A percentile compares a stretch with the other conserved stretches of the same genome.
phyloP scores from a whole-genome alignment of 805 yeast genomes.

The Tetrapisispora phaffii region DNA sequence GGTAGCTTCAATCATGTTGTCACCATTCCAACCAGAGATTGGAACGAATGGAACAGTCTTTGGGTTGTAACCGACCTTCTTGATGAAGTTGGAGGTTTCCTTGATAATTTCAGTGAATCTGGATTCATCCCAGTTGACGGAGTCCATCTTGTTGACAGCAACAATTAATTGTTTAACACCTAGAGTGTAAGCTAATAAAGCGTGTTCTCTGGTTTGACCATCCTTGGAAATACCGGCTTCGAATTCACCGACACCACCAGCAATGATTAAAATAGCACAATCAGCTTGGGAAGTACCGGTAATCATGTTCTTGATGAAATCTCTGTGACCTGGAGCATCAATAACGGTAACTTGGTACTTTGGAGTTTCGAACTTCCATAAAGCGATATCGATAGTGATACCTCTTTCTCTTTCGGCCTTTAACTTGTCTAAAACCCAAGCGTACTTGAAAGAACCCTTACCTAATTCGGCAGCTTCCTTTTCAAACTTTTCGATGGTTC shows the following conservation, averaged over 20 bases:
- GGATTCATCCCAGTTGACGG: constrained; percentile 76
- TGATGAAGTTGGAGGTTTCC: constrained; percentile 72
- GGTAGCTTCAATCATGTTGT: constrained; percentile 81
- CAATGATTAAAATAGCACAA: constrained; percentile 82
- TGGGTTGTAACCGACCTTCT: constrained; percentile 79
- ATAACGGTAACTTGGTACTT: constrained; percentile 83
- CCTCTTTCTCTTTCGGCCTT: constrained; percentile 97
- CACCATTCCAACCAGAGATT: constrained; percentile 89
- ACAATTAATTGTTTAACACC: constrained; percentile 82
- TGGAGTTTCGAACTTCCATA: constrained; percentile 89
- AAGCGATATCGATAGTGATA: constrained; percentile 90
- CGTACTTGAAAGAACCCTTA: constrained; percentile 95
- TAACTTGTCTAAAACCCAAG: constrained; percentile 92
- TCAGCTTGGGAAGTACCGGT: constrained; percentile 94
- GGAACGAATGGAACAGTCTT: constrained; percentile 81
- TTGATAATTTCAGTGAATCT: constrained; percentile 71
- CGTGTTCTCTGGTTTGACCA: constrained; percentile 94
- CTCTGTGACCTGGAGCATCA: constrained; percentile 95
- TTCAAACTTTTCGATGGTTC: constrained; percentile 97
- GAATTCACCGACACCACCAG: constrained; percentile 90
- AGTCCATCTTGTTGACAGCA: constrained; percentile 93
- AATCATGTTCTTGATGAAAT: constrained; percentile 92
- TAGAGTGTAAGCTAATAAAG: constrained; percentile 78
- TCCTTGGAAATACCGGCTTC: constrained; percentile 93
- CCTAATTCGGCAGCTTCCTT: constrained; percentile 97